These are phyloP conservation scores for Cenchrus americanus DNA, from an alignment of 176 grass and related monocot species.

Conservation along the genomic window DNA sequence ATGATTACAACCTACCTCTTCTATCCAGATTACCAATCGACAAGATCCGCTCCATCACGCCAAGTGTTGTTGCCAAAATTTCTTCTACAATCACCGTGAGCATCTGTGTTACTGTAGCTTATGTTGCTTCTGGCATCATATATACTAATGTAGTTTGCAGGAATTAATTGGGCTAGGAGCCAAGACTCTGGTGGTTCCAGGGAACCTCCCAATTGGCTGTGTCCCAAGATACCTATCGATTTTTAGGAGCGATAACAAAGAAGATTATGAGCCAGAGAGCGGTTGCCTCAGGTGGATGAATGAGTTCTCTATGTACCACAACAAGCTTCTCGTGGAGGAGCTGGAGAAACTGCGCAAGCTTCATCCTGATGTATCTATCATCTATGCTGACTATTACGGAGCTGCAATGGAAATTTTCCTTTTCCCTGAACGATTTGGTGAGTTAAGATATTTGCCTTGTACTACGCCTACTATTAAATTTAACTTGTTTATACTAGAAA, in stretches of 20 bases:
- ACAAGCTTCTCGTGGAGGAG: slow-evolving; percentile 58
- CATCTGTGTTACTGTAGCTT: not conserved
- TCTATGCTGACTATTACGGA: slow-evolving; percentile 81
- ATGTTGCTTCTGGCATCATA: not conserved
- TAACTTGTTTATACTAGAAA: slow-evolving; percentile 19
- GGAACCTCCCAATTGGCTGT: slow-evolving; percentile 90
- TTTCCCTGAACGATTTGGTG: slow-evolving; percentile 67
- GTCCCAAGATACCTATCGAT: slow-evolving; percentile 62
- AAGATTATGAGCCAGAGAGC: slow-evolving; percentile 76
- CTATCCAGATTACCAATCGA: slow-evolving; percentile 40
- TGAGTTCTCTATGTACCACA: slow-evolving; percentile 79
- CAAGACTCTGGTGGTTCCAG: slow-evolving; percentile 77
- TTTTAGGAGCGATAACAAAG: slow-evolving; percentile 60
- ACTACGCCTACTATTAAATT: slow-evolving; percentile 3
- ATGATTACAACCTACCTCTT: slow-evolving; percentile 88
- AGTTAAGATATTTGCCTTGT: slow-evolving; percentile 31
- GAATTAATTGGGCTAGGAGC: slow-evolving; percentile 79
- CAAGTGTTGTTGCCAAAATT: slow-evolving; percentile 64
- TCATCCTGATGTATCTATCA: slow-evolving; percentile 59
- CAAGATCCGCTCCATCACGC: slow-evolving; percentile 71
- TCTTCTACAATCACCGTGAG: slow-evolving; percentile 70
- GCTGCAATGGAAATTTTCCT: slow-evolving; percentile 69
- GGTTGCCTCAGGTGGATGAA: slow-evolving; percentile 89
- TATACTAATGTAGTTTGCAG: slow-evolving; percentile 41
- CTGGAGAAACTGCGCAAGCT: slow-evolving; percentile 54